Evolutionary conservation across 2,329 filamentous ascomycete genomes (phyloP).

Genomic region (Claviceps maximensis): DNA sequence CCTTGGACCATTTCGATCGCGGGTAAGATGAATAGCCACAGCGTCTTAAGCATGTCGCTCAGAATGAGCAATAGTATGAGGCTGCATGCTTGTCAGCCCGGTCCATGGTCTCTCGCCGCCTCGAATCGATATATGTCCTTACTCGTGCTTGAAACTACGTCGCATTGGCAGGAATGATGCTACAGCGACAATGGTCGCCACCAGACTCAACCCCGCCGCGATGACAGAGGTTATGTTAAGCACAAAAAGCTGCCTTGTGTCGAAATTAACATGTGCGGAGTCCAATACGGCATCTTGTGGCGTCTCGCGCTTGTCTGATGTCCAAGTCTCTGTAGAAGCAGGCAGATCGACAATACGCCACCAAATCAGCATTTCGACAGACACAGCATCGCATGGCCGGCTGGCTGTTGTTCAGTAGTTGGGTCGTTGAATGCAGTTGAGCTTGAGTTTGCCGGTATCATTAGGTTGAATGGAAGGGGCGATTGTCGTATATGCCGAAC

Average conservation of each 20-base stretch:
- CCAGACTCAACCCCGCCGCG: constrained; percentile 38
- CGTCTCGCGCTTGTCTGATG: not conserved
- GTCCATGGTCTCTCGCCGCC: not conserved
- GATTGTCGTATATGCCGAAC: not conserved
- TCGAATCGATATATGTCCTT: constrained; percentile 19
- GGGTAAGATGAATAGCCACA: constrained; percentile 55
- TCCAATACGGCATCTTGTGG: not conserved
- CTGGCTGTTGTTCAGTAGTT: not conserved
- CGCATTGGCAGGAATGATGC: constrained; percentile 67
- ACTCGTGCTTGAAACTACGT: constrained; percentile 53
- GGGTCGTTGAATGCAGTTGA: not conserved
- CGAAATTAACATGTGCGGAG: not conserved
- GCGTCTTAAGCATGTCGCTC: constrained; percentile 57
- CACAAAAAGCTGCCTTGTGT: not conserved
- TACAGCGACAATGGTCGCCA: constrained; percentile 41
- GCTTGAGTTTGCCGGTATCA: not conserved
- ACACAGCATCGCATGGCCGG: constrained; percentile 1
- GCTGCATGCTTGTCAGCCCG: constrained; percentile 22
- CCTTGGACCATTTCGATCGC: constrained; percentile 42
- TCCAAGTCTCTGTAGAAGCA: not conserved
- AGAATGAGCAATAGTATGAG: constrained; percentile 63
- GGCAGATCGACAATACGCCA: constrained; percentile 1
- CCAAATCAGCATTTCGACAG: constrained; percentile 1
- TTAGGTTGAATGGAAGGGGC: not conserved
- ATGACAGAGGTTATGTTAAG: constrained; percentile 23